phyloP scores from a whole-genome alignment of 1,284 basidiomycete genomes.

The Marasmius tenuissimus region DNA sequence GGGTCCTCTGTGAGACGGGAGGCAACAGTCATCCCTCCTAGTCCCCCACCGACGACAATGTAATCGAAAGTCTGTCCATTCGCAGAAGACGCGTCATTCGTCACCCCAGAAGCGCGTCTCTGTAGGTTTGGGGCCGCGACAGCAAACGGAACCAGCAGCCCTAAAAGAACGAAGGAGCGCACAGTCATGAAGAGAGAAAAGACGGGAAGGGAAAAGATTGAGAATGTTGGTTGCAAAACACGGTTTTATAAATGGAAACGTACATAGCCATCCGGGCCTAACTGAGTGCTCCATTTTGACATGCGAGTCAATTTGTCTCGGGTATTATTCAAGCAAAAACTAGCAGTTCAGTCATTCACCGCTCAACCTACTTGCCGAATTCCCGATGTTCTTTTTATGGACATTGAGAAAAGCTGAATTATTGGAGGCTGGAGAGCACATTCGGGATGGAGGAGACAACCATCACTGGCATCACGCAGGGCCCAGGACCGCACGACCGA shows the following conservation, averaged over 20 bases:
- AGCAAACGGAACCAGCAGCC: not conserved
- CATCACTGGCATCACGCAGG: no score
- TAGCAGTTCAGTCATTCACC: no score
- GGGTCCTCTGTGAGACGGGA: conserved; percentile 59
- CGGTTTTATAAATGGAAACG: not conserved
- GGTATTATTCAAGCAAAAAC: no score
- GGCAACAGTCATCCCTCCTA: conserved; percentile 64
- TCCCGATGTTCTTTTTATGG: no score
- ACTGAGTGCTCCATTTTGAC: no score
- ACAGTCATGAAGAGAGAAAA: not conserved
- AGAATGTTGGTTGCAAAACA: not conserved
- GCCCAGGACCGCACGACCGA: no score
- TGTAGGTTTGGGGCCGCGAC: conserved; percentile 19
- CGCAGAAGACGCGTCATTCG: conserved; percentile 27
- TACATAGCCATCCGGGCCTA: not conserved
- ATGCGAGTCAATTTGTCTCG: no score
- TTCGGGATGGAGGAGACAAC: no score
- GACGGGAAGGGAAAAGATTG: not conserved
- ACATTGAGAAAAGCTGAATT: no score
- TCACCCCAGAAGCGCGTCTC: conserved; percentile 36
- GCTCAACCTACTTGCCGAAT: no score
- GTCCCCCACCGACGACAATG: conserved; percentile 65
- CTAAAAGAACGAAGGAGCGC: conserved; percentile 2
- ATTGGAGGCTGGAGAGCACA: no score
- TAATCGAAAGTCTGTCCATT: conserved; percentile 58